Evolutionary conservation across 108 stramenopile genomes (phyloP), one percentile per base, ranked within the genome.

Genomic region (Cyclotella atomus): DNA sequence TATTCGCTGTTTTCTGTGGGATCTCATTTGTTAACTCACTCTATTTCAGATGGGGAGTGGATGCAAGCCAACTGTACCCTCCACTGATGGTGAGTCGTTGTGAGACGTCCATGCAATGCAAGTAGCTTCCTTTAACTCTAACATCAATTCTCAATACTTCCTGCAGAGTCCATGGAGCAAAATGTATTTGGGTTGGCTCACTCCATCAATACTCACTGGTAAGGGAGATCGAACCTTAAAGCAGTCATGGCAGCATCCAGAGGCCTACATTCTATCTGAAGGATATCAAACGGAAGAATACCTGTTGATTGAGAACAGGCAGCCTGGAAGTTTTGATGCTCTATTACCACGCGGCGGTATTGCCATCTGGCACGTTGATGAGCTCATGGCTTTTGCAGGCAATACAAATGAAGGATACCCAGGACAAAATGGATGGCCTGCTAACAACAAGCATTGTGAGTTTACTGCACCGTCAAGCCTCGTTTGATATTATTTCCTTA

Each of bases 301-400:
- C 46, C 63, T 92, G 34, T 44, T 92, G 20, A 88, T 92, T 67
- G 91, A 92, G 70, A 92, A 92, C 67, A 75, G 88, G 41, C 88
- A 92, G 63, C 84, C 85, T 34, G 83, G 85, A 15, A 87, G 73
- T 32, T 88, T 86, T 65, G 68, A 79, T 17, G 38, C 62, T 16
- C 49, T 87, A 16, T 75, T 64, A 32, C 68, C 64, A n/a, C 70
- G 76, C 17, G 86, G 88, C 4, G 91, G 91, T 19, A 62, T 91
- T 24, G 76, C 83, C 0, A 86, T 91, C 23, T 91, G 83, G 73
- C 86, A 88, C 50, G 69, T 91, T 59, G 91, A 91, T 47, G 87
- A 89, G 21, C 68, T 35, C 32, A 64, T 41, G 68, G 64, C 28
- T 19, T 65, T 50, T 16, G 47, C 59, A 45, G 68, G 69, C n/a